Base-by-base conservation (phyloP, 352 stramenopile genomes). In the Sclerospora graminicola region DNA sequence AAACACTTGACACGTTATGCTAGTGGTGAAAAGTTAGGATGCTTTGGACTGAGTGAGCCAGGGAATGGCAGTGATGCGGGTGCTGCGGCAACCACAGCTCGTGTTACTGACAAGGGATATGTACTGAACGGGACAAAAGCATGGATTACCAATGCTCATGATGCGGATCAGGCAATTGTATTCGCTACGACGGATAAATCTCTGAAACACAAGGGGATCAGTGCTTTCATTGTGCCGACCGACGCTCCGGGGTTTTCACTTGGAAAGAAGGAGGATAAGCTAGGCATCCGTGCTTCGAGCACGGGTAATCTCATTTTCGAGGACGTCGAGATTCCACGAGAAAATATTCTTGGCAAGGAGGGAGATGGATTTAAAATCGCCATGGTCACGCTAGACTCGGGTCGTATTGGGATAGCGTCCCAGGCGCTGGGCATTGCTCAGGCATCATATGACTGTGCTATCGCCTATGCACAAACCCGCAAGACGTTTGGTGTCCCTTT, bases 121-220 rank as follows among this genome's bases (percentile, higher is more conserved):
- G 82, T 97, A 40, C 69, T 98, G 11, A 98, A 98, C 69, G 95
- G 94, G 33, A 98, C 90, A 31, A 98, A 98, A 63, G 90, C 90
- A 29, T 98, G 92, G 92, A 98, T 97, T 66, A 97, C 89, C 7
- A 98, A 98, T 69, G 89, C 92, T 5, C 82, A 96, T 45, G 92
- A 98, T 48, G 78, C 89, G 14, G 78, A 88, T 52, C 81, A 92
- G 21, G 86, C 91, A 9, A 89, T 98, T 43, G 89, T 98, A 32
- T 98, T 98, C 69, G 95, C 95, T 19, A 98, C 95, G 20, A 98
- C 95, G 1, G 91, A 98, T 70, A 98, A 98, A 65, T 89, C 75
- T 20, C 67, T 87, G 33, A 95, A 89, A 60, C 85, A 97, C 75
- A 97, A 96, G 67, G 94, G 94, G 27, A 98, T 98, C 54, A 97